Percentiles rank a stretch among this genome's conserved stretches.
Conservation (phyloP, 331 rosid species). For the Rhamnella rubrinervis region DNA sequence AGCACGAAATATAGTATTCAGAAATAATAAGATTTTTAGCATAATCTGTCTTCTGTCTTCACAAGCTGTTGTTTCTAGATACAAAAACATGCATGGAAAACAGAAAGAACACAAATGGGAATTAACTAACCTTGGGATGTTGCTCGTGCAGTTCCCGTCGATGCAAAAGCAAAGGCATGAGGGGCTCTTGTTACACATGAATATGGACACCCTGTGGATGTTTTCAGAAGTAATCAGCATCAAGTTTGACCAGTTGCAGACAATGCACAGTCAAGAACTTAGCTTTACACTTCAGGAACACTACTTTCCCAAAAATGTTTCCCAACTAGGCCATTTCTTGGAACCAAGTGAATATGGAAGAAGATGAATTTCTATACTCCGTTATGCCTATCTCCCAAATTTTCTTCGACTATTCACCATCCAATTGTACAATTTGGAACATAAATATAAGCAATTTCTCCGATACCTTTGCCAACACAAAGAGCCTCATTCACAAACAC, state of each 20-base stretch:
- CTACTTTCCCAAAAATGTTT: too few species aligned
- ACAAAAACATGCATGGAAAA: constrained; percentile 5
- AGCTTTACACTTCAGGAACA: too few species aligned
- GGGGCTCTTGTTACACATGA: constrained; percentile 82
- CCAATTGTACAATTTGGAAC: background rate
- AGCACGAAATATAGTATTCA: too few species aligned
- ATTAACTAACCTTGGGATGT: constrained; percentile 68
- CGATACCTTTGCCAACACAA: constrained; percentile 77
- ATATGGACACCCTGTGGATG: constrained; percentile 68
- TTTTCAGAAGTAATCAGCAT: background rate
- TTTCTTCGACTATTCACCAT: too few species aligned
- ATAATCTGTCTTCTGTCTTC: too few species aligned
- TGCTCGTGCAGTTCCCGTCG: constrained; percentile 75
- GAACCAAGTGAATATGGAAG: background rate
- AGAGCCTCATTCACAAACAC: constrained; percentile 75
- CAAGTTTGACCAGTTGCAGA: background rate
- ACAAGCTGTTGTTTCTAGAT: background rate
- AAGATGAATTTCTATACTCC: background rate
- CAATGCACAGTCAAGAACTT: background rate
- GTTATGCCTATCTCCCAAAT: too few species aligned
- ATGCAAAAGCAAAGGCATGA: constrained; percentile 66
- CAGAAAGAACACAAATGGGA: constrained; percentile 6
- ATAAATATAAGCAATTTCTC: background rate
- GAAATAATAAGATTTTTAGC: too few species aligned
- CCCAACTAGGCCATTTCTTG: too few species aligned